Evolutionary conservation across 2,329 filamentous ascomycete species (phyloP).

Genomic region (Aspergillus latus): DNA sequence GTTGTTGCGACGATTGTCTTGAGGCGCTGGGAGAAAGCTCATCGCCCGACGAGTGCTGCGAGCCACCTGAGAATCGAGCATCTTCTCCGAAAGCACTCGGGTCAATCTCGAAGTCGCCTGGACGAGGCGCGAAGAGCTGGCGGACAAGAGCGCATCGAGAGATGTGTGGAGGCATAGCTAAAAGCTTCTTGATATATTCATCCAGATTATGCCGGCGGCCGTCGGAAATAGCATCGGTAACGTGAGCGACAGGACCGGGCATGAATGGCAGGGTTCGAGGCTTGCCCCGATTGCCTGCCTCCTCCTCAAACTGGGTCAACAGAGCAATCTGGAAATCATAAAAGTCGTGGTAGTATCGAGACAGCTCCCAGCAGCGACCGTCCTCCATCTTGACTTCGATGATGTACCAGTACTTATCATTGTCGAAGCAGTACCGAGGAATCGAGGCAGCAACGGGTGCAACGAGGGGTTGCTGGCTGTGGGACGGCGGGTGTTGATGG

Average conservation of each 20-base stretch:
- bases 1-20: slow-evolving; percentile 64
- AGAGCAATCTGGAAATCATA: slow-evolving; percentile 98
- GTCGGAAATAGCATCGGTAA: slow-evolving; percentile 96
- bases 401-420: slow-evolving; percentile 99
- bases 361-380: slow-evolving; percentile 87
- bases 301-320: slow-evolving; percentile 84
- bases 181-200: slow-evolving; percentile 89
- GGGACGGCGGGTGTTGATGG: slow-evolving; percentile 43
- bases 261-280: slow-evolving; percentile 90
- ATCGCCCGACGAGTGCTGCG: slow-evolving; percentile 65
- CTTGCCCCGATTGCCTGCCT: slow-evolving; percentile 82
- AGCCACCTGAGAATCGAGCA: slow-evolving; percentile 71
- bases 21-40: slow-evolving; percentile 62
- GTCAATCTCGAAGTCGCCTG: slow-evolving; percentile 92
- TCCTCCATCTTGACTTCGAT: slow-evolving; percentile 90
- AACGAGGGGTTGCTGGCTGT: slow-evolving; percentile 54
- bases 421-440: slow-evolving; percentile 89
- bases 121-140: slow-evolving; percentile 84
- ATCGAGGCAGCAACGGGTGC: slow-evolving; percentile 82
- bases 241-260: slow-evolving; percentile 95
- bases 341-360: slow-evolving; percentile 95
- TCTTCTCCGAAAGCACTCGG: slow-evolving; percentile 64
- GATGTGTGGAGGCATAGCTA: slow-evolving; percentile 81
- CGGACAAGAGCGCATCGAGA: slow-evolving; percentile 79
- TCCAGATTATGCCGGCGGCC: slow-evolving; percentile 89